These are phyloP conservation scores for Botryobasidium botryosum DNA, from an alignment of 768 basidiomycete genomes.

Conservation along the genomic window DNA sequence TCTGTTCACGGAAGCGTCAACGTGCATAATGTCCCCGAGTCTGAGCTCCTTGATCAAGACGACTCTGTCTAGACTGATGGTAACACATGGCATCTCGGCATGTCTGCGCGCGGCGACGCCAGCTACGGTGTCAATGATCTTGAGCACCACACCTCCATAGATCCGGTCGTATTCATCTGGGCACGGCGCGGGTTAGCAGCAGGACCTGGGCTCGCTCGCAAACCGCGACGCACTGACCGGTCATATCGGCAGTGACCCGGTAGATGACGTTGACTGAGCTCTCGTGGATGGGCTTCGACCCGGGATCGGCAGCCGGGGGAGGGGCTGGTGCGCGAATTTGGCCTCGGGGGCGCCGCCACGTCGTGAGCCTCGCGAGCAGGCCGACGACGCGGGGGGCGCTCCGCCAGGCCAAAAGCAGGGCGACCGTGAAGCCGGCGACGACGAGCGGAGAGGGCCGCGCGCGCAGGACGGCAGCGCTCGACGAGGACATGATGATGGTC, in stretches of 20 bases:
- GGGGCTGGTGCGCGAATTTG: no score
- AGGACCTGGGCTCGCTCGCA: background rate
- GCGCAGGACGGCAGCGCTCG: no score
- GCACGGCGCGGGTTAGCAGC: background rate
- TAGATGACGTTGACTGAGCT: conserved; percentile 6
- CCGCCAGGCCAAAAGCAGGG: no score
- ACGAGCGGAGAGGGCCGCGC: no score
- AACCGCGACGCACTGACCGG: background rate
- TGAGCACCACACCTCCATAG: conserved; percentile 6
- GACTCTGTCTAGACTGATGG: conserved; percentile 7
- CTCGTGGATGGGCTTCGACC: conserved; percentile 2
- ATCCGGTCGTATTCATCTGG: conserved; percentile 7
- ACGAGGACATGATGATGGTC: no score
- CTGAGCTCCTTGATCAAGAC: conserved; percentile 6
- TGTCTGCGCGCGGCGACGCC: conserved; percentile 7
- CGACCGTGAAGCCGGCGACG: no score
- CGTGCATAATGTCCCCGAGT: conserved; percentile 4
- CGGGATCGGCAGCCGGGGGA: background rate
- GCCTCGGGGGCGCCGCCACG: no score
- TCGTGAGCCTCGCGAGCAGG: no score
- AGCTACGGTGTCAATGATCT: conserved; percentile 7
- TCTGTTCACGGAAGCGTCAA: conserved; percentile 5
- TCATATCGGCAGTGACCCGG: conserved; percentile 6
- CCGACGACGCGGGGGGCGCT: no score
- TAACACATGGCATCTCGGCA: conserved; percentile 2